These are phyloP conservation scores for Allium fistulosum DNA, from an alignment of 106 monocot species.

Conservation along the genomic window DNA sequence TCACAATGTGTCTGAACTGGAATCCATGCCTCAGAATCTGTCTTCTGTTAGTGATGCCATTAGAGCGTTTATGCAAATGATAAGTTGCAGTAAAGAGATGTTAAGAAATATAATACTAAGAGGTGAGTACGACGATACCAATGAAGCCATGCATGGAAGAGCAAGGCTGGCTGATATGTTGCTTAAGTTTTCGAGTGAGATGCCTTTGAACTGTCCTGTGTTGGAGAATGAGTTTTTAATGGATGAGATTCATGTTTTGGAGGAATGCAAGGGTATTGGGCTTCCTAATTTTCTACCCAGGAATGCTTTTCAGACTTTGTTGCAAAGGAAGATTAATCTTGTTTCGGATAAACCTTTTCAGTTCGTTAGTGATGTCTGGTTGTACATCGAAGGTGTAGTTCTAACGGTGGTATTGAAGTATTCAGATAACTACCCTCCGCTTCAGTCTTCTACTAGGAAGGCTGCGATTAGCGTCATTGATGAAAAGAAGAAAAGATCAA, in stretches of 20 bases:
- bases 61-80: slow-evolving; percentile 26
- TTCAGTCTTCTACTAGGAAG: slow-evolving; percentile 13
- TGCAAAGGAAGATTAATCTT: slow-evolving; percentile 15
- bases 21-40: slow-evolving; percentile 35
- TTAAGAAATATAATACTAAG: slow-evolving; percentile 9
- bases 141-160: slow-evolving; percentile 30
- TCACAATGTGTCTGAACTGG: slow-evolving; percentile 14
- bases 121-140: slow-evolving; percentile 50
- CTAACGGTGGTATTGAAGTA: slow-evolving; percentile 12
- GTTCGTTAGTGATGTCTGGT: slow-evolving; percentile 22
- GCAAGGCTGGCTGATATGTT: slow-evolving; percentile 41
- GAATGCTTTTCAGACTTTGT: slow-evolving; percentile 12
- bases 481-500: slow-evolving; percentile 21
- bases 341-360: slow-evolving; percentile 10
- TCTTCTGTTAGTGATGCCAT: slow-evolving; percentile 20
- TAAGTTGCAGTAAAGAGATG: slow-evolving; percentile 21
- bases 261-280: slow-evolving; percentile 26
- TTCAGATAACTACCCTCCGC: slow-evolving; percentile 30
- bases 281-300: slow-evolving; percentile 28
- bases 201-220: slow-evolving; percentile 12
- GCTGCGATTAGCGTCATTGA: slow-evolving; percentile 16
- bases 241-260: slow-evolving; percentile 37
- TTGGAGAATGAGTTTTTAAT: slow-evolving; percentile 17
- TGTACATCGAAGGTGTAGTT: slow-evolving; percentile 20
- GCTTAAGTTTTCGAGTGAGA: neutral